Evolutionary conservation across 2,329 filamentous ascomycete genomes (phyloP).

Genomic region (Paradendryphiella salina): DNA sequence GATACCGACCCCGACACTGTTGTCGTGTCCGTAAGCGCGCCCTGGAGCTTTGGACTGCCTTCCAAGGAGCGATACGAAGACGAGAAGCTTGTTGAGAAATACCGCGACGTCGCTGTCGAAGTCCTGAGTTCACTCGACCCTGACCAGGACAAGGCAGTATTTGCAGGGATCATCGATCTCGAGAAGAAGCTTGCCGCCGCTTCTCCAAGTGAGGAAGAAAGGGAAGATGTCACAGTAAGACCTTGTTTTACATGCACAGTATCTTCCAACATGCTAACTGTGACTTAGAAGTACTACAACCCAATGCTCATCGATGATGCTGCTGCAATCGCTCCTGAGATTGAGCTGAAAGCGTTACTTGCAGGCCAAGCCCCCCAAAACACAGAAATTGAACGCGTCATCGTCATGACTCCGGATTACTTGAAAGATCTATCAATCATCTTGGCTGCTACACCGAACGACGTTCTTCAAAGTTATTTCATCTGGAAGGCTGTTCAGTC

Average conservation of each 20-base stretch:
- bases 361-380: conserved; percentile 56
- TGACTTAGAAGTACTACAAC: conserved; percentile 62
- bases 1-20: conserved; percentile 60
- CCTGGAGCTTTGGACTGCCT: conserved; percentile 51
- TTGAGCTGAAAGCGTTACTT: conserved; percentile 60
- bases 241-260: background rate
- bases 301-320: conserved; percentile 62
- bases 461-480: conserved; percentile 65
- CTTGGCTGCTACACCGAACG: conserved; percentile 57
- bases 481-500: conserved; percentile 65
- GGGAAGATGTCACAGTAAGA: conserved; percentile 60
- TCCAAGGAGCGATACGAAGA: conserved; percentile 45
- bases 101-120: conserved; percentile 29
- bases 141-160: conserved; percentile 38
- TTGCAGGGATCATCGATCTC: conserved; percentile 51
- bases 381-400: conserved; percentile 58
- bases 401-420: conserved; percentile 64
- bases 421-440: conserved; percentile 62
- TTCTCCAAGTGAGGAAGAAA: conserved; percentile 61
- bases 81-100: conserved; percentile 38
- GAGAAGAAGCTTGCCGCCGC: conserved; percentile 64
- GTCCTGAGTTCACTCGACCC: conserved; percentile 29
- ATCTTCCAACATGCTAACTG: background rate
- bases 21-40: conserved; percentile 54
- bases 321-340: conserved; percentile 58